These are phyloP conservation scores for Ogataea haglerorum DNA, from an alignment of 805 yeast species.

Conservation along the genomic window DNA sequence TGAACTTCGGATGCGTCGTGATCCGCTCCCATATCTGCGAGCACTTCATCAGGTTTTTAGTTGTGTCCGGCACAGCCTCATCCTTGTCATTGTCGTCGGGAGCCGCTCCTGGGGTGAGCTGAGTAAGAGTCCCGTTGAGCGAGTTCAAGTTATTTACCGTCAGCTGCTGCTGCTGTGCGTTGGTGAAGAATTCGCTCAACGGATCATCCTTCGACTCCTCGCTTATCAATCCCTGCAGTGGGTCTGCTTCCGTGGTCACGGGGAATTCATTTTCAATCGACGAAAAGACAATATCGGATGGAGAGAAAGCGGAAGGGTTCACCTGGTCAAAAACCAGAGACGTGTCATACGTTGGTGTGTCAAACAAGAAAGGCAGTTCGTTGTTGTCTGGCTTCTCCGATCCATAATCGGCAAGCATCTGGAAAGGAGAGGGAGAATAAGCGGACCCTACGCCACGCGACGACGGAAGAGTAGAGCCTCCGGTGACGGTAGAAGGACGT, in stretches of 20 bases:
- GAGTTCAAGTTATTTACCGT: conserved; percentile 21
- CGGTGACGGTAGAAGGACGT: conserved; percentile 10
- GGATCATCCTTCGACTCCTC: conserved; percentile 61
- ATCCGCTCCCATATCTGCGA: conserved; percentile 96
- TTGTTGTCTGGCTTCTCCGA: conserved; percentile 11
- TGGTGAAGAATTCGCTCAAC: conserved; percentile 29
- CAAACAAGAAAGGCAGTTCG: conserved; percentile 48
- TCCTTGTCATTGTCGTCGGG: conserved; percentile 24
- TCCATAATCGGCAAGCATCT: conserved; percentile 15
- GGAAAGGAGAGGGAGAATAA: conserved; percentile 22
- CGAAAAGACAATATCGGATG: conserved; percentile 11
- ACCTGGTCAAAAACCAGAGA: conserved; percentile 43
- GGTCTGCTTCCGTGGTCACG: conserved; percentile 14
- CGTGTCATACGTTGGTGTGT: conserved; percentile 49
- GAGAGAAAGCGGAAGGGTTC: conserved; percentile 16
- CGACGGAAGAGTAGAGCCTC: background rate
- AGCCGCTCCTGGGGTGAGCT: conserved; percentile 18
- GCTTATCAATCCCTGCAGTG: conserved; percentile 38
- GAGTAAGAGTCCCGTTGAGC: conserved; percentile 16
- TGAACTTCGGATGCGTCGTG: conserved; percentile 88
- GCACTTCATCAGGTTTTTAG: conserved; percentile 61
- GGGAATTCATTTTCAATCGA: conserved; percentile 3
- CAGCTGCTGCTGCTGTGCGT: conserved; percentile 14
- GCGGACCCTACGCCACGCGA: conserved; percentile 3
- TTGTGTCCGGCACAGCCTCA: conserved; percentile 64